phyloP scores from a whole-genome alignment of 331 rosid genomes.

The Quercus tomentella region DNA sequence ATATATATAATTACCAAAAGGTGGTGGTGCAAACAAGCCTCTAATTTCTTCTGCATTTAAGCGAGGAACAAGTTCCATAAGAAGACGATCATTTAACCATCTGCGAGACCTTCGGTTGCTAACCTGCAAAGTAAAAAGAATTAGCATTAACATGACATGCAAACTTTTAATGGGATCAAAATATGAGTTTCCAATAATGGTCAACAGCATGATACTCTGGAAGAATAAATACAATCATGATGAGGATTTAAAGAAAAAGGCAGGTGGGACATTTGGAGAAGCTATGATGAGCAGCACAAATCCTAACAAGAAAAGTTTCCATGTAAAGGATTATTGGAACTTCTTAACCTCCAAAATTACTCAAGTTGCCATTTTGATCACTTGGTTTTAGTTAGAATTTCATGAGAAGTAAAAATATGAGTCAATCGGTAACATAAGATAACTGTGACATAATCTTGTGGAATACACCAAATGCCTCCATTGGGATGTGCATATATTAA shows the following conservation, averaged over 20 bases:
- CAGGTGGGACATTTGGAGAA: not conserved
- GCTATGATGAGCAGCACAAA: not conserved
- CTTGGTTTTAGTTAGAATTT: not conserved
- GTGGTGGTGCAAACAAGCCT: slow-evolving; percentile 98
- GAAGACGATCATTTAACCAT: slow-evolving; percentile 85
- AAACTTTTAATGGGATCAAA: not conserved
- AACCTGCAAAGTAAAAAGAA: slow-evolving; percentile 44
- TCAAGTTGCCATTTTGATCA: not conserved
- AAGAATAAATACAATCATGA: not conserved
- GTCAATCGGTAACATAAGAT: not conserved
- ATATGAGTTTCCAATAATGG: not conserved
- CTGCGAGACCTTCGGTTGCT: slow-evolving; percentile 79
- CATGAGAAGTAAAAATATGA: too few relatives aligned
- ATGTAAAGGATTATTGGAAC: not conserved
- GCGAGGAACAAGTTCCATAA: slow-evolving; percentile 89
- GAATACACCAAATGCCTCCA: not conserved
- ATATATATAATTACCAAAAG: slow-evolving; percentile 61
- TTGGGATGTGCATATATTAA: not conserved
- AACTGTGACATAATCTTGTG: not conserved
- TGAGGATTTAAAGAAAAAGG: not conserved
- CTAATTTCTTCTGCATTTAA: slow-evolving; percentile 86
- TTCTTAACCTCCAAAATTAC: not conserved
- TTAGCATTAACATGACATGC: not conserved
- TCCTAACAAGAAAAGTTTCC: not conserved
- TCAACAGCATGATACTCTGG: not conserved